These are phyloP conservation scores for Groenewaldozyma tartarivorans DNA, from an alignment of 805 yeast genomes.

Conservation along the genomic window DNA sequence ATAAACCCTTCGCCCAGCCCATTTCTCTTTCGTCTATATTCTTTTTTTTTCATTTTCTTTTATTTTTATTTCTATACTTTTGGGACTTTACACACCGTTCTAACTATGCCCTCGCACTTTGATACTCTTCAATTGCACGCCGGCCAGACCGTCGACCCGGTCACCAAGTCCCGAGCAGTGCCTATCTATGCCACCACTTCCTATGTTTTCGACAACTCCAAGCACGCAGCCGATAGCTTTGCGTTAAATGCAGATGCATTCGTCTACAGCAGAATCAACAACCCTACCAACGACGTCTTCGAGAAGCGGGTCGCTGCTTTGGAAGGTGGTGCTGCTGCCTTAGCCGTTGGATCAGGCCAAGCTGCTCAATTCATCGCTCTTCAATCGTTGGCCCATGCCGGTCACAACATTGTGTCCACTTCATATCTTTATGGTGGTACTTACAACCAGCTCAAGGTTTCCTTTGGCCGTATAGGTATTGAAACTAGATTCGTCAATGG, in stretches of 20 bases:
- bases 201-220: constrained; percentile 75
- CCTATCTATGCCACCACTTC: constrained; percentile 93
- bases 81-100: background rate
- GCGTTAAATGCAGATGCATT: constrained; percentile 77
- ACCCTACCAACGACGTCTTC: constrained; percentile 87
- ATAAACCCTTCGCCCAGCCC: too few relatives aligned
- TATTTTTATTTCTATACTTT: background rate
- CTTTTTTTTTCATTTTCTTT: background rate
- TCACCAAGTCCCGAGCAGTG: constrained; percentile 72
- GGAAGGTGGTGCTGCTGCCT: constrained; percentile 86
- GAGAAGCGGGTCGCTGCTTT: constrained; percentile 89
- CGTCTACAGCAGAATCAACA: constrained; percentile 82
- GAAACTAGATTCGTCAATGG: constrained; percentile 80
- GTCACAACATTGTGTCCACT: constrained; percentile 85
- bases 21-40: too few relatives aligned
- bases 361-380: constrained; percentile 88
- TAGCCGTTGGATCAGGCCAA: constrained; percentile 91
- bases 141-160: constrained; percentile 67
- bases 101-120: constrained; percentile 41
- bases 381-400: constrained; percentile 72
- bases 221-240: constrained; percentile 87
- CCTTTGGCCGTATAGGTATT: constrained; percentile 82
- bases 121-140: constrained; percentile 93
- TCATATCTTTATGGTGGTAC: constrained; percentile 92
- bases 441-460: constrained; percentile 87